phyloP scores from a whole-genome alignment of 2,329 filamentous ascomycete genomes.

The Colletotrichum sp. region DNA sequence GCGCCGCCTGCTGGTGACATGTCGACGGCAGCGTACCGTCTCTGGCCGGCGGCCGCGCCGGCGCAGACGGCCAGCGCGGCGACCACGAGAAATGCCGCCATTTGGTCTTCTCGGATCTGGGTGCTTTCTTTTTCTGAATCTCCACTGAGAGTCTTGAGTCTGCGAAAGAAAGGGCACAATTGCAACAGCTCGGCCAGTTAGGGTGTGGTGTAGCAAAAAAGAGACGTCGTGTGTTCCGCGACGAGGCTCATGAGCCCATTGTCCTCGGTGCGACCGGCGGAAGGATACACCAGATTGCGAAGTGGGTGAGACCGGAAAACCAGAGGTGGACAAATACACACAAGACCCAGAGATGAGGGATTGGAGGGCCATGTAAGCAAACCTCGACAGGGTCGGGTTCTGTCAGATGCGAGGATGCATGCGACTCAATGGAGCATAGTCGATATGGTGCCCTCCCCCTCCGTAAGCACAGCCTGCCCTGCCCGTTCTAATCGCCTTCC shows the following conservation, averaged over 20 bases:
- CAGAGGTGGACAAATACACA: background rate
- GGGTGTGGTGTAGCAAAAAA: background rate
- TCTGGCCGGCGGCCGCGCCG: background rate
- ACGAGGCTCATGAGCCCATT: background rate
- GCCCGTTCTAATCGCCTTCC: background rate
- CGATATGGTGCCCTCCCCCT: background rate
- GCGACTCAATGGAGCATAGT: background rate
- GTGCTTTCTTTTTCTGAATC: background rate
- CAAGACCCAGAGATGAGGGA: background rate
- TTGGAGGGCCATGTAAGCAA: background rate
- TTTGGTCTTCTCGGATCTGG: background rate
- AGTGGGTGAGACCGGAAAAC: background rate
- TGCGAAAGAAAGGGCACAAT: background rate
- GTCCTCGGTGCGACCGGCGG: background rate
- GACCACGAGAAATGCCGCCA: background rate
- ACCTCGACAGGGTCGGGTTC: background rate
- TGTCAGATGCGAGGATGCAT: background rate
- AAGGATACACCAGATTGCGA: background rate
- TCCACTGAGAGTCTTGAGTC: background rate
- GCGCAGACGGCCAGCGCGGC: background rate
- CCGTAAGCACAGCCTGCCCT: background rate
- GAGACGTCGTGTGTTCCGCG: background rate
- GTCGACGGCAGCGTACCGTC: conserved; percentile 16
- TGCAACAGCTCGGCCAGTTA: background rate
- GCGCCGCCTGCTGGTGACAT: conserved; percentile 1